A percentile compares a stretch with the other conserved stretches of the same genome.
These are phyloP conservation scores for Suillus plorans DNA, from an alignment of 768 basidiomycete genomes.

Conservation along the genomic window DNA sequence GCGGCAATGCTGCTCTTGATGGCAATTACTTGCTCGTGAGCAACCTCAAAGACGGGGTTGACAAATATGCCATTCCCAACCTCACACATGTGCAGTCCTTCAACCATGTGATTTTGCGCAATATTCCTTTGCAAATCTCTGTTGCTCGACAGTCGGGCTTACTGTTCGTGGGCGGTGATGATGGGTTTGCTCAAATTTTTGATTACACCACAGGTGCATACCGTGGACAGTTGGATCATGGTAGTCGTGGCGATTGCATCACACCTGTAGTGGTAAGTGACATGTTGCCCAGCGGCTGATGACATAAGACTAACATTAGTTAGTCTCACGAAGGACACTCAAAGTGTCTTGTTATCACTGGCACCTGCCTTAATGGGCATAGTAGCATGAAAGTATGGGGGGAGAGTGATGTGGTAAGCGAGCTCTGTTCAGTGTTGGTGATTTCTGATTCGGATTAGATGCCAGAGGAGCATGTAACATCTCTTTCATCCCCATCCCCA, in stretches of 20 bases:
- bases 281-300: too few species aligned
- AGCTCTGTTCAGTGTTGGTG: too few species aligned
- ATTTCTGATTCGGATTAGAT: too few species aligned
- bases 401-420: too few species aligned
- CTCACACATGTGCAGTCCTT: not conserved
- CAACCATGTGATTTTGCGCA: constrained; percentile 6
- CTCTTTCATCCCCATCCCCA: too few species aligned
- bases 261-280: not conserved
- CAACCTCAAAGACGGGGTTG: constrained; percentile 9
- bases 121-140: constrained; percentile 6
- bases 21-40: constrained; percentile 8
- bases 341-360: too few species aligned
- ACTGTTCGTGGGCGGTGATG: constrained; percentile 8
- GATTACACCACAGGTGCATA: not conserved
- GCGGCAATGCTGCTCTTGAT: constrained; percentile 7
- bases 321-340: too few species aligned
- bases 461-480: too few species aligned
- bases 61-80: constrained; percentile 5
- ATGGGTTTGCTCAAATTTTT: not conserved
- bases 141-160: not conserved
- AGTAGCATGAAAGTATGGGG: too few species aligned
- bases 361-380: too few species aligned
- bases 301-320: too few species aligned
- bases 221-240: not conserved
- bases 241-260: not conserved